Evolutionary conservation across 202 grass and related monocot species (phyloP).

Genomic region (Sporobolus alterniflorus): DNA sequence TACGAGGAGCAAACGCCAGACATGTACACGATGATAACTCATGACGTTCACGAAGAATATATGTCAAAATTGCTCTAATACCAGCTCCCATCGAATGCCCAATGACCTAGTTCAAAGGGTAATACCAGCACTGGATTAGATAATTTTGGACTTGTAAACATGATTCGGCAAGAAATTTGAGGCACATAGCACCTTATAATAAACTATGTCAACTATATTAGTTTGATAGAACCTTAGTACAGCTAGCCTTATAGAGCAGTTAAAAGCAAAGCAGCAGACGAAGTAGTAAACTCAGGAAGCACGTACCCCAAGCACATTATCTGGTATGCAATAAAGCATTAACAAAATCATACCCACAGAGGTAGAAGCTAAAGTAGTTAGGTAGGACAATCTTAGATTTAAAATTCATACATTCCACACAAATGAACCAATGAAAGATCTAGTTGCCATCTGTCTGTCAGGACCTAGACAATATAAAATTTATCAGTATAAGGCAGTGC

Average conservation of each 20-base stretch:
- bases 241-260: background rate
- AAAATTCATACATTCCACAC: background rate
- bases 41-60: constrained; percentile 80
- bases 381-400: background rate
- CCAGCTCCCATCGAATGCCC: constrained; percentile 98
- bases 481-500: background rate
- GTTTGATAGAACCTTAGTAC: constrained; percentile 3
- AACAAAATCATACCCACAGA: background rate
- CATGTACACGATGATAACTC: constrained; percentile 83
- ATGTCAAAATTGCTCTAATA: constrained; percentile 82
- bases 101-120: constrained; percentile 62
- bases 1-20: constrained; percentile 93
- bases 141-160: constrained; percentile 10
- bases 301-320: background rate
- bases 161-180: background rate
- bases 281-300: background rate
- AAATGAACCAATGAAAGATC: background rate
- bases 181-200: background rate
- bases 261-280: background rate
- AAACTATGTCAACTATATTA: background rate
- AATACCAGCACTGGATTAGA: background rate
- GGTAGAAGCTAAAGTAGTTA: background rate
- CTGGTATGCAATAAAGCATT: background rate
- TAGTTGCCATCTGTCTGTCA: background rate
- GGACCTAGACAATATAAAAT: constrained; percentile 9